Evolutionary conservation across 441 rosid genomes (phyloP).

Genomic region (Erodium trifolium): DNA sequence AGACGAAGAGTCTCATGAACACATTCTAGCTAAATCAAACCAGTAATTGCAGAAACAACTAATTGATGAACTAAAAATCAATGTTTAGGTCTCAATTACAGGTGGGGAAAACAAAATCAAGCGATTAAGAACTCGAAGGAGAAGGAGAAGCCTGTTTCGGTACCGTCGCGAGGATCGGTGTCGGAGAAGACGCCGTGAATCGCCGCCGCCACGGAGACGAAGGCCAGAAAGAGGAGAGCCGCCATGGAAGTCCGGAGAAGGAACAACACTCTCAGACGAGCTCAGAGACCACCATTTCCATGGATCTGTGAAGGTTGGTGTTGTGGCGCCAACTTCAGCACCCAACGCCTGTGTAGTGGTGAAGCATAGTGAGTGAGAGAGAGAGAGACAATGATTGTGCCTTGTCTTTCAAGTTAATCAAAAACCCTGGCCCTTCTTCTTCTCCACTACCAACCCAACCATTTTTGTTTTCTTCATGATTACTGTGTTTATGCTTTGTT

Average conservation of each 20-base stretch:
- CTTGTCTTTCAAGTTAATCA: constrained; percentile 12
- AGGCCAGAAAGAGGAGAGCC: constrained; percentile 30
- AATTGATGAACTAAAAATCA: background rate
- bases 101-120: background rate
- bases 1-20: background rate
- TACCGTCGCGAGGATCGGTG: constrained; percentile 74
- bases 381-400: background rate
- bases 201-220: constrained; percentile 20
- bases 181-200: constrained; percentile 30
- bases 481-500: too few relatives aligned
- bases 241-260: constrained; percentile 21
- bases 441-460: too few relatives aligned
- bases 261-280: too few relatives aligned
- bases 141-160: background rate
- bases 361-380: too few relatives aligned
- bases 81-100: background rate
- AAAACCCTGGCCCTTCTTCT: too few relatives aligned
- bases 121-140: background rate
- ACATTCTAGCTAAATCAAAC: background rate
- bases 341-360: too few relatives aligned
- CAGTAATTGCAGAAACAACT: too few relatives aligned
- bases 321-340: too few relatives aligned
- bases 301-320: too few relatives aligned
- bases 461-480: too few relatives aligned
- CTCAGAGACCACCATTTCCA: too few relatives aligned